Conservation (phyloP, 1,139 yeast genomes). For the Yamadazyma blattariae region DNA sequence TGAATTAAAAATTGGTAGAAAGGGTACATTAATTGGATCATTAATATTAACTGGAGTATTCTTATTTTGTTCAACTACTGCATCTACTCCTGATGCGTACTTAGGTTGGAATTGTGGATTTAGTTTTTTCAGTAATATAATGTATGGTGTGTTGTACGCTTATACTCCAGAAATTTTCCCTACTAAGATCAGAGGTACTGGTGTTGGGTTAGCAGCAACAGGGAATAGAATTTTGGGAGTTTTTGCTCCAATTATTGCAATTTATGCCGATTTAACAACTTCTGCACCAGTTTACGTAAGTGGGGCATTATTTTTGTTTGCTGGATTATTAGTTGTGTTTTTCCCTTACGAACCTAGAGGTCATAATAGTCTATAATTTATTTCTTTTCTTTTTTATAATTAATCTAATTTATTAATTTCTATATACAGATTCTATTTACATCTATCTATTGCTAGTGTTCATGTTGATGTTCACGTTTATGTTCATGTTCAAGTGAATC, state of each 20-base stretch:
- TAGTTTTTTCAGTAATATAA: slow-evolving; percentile 38
- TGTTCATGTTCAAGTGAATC: slow-evolving; percentile 16
- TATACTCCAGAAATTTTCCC: slow-evolving; percentile 46
- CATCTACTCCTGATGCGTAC: slow-evolving; percentile 35
- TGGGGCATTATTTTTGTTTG: slow-evolving; percentile 37
- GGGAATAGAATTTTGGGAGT: slow-evolving; percentile 41
- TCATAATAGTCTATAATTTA: slow-evolving; percentile 4
- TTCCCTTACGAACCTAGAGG: slow-evolving; percentile 43
- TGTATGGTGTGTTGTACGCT: slow-evolving; percentile 46
- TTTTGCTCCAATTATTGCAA: slow-evolving; percentile 45
- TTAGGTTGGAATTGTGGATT: slow-evolving; percentile 47
- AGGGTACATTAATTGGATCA: slow-evolving; percentile 35
- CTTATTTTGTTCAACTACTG: slow-evolving; percentile 41
- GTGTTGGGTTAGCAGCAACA: slow-evolving; percentile 42
- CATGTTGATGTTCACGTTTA: no score
- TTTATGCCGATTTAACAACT: slow-evolving; percentile 39
- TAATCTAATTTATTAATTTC: no score
- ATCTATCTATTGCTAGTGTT: no score
- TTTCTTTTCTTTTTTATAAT: no score
- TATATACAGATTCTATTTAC: no score
- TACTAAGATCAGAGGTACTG: slow-evolving; percentile 41
- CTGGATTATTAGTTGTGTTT: slow-evolving; percentile 32
- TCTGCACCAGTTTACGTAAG: slow-evolving; percentile 44
- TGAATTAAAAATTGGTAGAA: slow-evolving; percentile 38
- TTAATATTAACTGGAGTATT: slow-evolving; percentile 38